These are phyloP conservation scores for Chrysopogon serrulatus DNA, from an alignment of 176 grass and related monocot genomes.

Conservation along the genomic window DNA sequence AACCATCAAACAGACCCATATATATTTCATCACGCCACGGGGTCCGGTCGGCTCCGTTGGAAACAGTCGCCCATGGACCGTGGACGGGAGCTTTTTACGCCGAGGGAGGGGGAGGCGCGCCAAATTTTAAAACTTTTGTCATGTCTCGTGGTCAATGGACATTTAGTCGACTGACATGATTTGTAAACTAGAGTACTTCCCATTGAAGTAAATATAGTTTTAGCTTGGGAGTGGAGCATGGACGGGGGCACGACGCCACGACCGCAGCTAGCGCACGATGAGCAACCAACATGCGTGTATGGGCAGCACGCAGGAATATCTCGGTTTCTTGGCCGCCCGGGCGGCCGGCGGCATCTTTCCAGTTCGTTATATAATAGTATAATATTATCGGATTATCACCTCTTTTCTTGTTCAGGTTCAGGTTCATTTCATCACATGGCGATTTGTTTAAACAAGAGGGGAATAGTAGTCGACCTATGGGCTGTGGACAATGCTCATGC, in stretches of 20 bases:
- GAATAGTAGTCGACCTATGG: background rate
- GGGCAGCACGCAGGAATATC: background rate
- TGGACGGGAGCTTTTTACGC: background rate
- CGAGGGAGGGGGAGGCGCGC: background rate
- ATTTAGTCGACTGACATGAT: background rate
- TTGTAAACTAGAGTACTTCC: background rate
- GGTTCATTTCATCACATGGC: slow-evolving; percentile 31
- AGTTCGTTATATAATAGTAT: too few relatives aligned
- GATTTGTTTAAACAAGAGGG: background rate
- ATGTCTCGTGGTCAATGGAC: background rate
- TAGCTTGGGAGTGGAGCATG: background rate
- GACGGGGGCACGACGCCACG: background rate
- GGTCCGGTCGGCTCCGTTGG: background rate
- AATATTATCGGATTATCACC: background rate
- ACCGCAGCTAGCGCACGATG: background rate
- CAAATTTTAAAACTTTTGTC: background rate
- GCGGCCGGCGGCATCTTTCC: background rate
- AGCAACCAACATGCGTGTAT: background rate
- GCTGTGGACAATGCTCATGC: too few relatives aligned
- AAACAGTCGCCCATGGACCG: background rate
- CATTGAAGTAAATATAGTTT: background rate
- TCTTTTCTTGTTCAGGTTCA: background rate
- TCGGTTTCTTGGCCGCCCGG: background rate
- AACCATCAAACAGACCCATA: too few relatives aligned
- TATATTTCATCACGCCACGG: too few relatives aligned